Conservation (phyloP, 768 basidiomycete species). For the Rhodotorula graminis region DNA sequence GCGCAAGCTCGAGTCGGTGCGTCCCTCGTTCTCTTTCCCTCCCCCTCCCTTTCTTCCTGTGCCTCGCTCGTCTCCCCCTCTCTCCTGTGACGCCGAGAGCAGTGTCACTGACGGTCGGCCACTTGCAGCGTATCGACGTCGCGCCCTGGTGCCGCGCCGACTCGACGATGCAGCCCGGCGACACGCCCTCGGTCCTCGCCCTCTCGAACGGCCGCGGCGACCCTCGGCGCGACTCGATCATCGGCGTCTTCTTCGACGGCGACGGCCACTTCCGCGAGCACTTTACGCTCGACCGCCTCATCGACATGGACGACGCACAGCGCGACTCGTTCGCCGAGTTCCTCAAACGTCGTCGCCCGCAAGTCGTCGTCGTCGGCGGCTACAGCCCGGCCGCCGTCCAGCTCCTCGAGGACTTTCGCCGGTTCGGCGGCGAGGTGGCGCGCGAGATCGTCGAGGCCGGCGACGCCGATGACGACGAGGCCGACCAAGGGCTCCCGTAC, state of each 20-base stretch:
- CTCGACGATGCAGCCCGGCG: conserved; percentile 65
- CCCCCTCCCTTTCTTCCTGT: neutral
- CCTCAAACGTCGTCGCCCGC: conserved; percentile 74
- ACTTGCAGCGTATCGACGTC: conserved; percentile 29
- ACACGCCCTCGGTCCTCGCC: conserved; percentile 70
- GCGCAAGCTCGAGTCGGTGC: conserved; percentile 64
- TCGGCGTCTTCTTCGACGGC: conserved; percentile 77
- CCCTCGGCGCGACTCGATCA: conserved; percentile 81
- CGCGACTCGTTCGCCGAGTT: conserved; percentile 67
- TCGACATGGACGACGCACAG: conserved; percentile 21
- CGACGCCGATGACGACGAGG: conserved; percentile 16
- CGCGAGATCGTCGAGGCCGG: neutral
- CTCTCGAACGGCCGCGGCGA: conserved; percentile 94
- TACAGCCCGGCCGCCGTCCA: conserved; percentile 52
- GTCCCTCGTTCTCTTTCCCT: conserved; percentile 35
- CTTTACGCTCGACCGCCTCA: conserved; percentile 77
- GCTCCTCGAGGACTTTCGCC: conserved; percentile 41
- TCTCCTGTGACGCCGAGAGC: too few relatives aligned
- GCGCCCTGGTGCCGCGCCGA: conserved; percentile 46
- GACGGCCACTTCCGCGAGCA: conserved; percentile 87
- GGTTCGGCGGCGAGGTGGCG: neutral
- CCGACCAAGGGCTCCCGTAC: neutral
- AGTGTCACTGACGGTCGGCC: too few relatives aligned
- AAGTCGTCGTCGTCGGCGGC: conserved; percentile 83
- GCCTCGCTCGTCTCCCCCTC: too few relatives aligned